phyloP scores from a whole-genome alignment of 257 asterid species.

The Ilex asprella region DNA sequence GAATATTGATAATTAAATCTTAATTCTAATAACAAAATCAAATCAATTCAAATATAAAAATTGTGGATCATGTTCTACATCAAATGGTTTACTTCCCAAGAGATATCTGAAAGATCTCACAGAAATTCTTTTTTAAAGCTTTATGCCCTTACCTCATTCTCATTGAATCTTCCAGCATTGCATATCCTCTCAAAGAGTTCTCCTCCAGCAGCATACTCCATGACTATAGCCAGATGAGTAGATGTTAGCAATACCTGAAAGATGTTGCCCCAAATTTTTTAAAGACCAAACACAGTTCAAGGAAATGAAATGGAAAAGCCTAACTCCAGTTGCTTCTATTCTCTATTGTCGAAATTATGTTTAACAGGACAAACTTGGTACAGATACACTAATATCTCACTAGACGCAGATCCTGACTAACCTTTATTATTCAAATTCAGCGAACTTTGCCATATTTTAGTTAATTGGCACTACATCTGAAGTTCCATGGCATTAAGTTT shows the following conservation, averaged over 20 bases:
- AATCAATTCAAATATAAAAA: too few relatives aligned
- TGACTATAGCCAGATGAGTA: conserved; percentile 39
- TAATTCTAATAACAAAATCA: too few relatives aligned
- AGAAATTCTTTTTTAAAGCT: too few relatives aligned
- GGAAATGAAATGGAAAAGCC: conserved; percentile 4
- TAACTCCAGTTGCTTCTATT: background rate
- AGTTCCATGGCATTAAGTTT: too few relatives aligned
- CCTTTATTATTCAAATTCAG: background rate
- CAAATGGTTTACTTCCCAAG: too few relatives aligned
- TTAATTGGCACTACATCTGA: too few relatives aligned
- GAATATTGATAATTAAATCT: too few relatives aligned
- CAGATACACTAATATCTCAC: background rate
- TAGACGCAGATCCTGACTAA: too few relatives aligned
- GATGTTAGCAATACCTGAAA: conserved; percentile 37
- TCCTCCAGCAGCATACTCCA: conserved; percentile 49
- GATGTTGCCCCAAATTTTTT: background rate
- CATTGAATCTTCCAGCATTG: conserved; percentile 35
- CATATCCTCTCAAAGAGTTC: conserved; percentile 38
- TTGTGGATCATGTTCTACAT: too few relatives aligned
- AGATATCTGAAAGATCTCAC: too few relatives aligned
- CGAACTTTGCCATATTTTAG: background rate
- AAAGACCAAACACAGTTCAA: background rate
- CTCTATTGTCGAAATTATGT: background rate
- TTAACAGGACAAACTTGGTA: background rate
- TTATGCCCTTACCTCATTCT: conserved; percentile 25